These are phyloP conservation scores for Sungouiozyma intestinalis DNA, from an alignment of 805 yeast species.

Conservation along the genomic window DNA sequence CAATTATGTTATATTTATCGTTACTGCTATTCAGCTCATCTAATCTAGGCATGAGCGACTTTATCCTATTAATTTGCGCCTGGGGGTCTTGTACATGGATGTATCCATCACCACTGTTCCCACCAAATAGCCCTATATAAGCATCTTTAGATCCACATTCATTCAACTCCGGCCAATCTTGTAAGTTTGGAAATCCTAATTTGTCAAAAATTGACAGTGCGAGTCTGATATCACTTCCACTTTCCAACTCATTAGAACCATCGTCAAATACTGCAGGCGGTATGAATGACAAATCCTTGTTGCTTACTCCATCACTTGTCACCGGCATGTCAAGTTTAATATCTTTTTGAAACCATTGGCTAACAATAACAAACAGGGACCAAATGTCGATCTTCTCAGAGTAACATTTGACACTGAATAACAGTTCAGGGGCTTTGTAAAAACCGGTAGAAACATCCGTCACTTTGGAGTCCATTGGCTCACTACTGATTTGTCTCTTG, in stretches of 20 bases:
- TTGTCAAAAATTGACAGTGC: conserved; percentile 43
- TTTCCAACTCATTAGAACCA: conserved; percentile 15
- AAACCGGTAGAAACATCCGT: conserved; percentile 53
- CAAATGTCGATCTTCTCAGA: conserved; percentile 54
- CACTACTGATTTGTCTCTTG: conserved; percentile 18
- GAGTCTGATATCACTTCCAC: conserved; percentile 49
- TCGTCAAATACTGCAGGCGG: conserved; percentile 22
- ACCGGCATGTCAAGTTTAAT: neutral
- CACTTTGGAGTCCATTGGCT: conserved; percentile 23
- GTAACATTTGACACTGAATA: conserved; percentile 51
- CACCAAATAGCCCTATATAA: conserved; percentile 27
- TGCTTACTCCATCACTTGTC: neutral
- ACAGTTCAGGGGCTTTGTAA: conserved; percentile 68
- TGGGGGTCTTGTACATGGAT: conserved; percentile 7
- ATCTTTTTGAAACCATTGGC: conserved; percentile 37
- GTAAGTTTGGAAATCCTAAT: conserved; percentile 52
- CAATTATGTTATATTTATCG: conserved; percentile 7
- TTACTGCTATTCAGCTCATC: conserved; percentile 6
- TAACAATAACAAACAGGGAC: conserved; percentile 54
- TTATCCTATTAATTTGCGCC: conserved; percentile 7
- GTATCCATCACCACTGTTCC: conserved; percentile 19
- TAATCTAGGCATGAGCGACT: conserved; percentile 16
- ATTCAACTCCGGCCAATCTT: conserved; percentile 33
- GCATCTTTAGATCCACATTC: conserved; percentile 24
- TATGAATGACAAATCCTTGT: conserved; percentile 6